Evolutionary conservation across 202 grass and related monocot species (phyloP), one percentile per base, ranked within the genome.

Genomic region (Setaria italica): DNA sequence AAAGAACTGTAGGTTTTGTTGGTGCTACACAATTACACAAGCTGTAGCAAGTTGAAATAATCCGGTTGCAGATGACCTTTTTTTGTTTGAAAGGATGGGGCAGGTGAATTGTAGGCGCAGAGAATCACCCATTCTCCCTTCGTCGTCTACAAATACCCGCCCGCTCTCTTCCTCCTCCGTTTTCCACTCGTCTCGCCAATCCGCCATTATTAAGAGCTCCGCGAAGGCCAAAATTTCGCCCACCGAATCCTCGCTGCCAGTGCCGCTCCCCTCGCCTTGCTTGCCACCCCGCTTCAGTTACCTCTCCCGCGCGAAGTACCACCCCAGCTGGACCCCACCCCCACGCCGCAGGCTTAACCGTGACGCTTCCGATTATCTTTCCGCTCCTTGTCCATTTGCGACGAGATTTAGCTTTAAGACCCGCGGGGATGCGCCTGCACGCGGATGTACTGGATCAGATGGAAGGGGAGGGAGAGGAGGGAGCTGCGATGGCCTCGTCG

Each of bases 91-190:
- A 25, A 25, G 25, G 25, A 25, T 25, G 35, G 29, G 72, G 72
- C 48, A 55, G 72, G 30, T 13, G 43, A 72, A 48, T 33, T 72
- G 77, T 35, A 7, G 79, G 32, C 51, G 39, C 62, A 65, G 10
- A 57, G 60, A 70, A 72, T 62, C 46, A 60, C 19, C 66, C 74
- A 39, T 30, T 19, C 53, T 2, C 20, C 39, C 20, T 33, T 37
- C 66, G 57, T 83, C 79, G 87, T 45, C 87, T 92, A 89, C 90
- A 92, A 89, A 87, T 89, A 89, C 67, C 78, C n/a, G 77, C 50
- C 53, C 12, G 74, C 50, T 78, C 78, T 85, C 59, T 54, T 86
- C 82, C 32, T 70, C 67, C 19, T 80, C 13, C 17, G 78, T 72
- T 78, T 59, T 80, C 64, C 70, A 20, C 73, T 85, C 59, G 46